phyloP scores from a whole-genome alignment of 176 grass and related monocot species.

The Phyllostachys edulis region DNA sequence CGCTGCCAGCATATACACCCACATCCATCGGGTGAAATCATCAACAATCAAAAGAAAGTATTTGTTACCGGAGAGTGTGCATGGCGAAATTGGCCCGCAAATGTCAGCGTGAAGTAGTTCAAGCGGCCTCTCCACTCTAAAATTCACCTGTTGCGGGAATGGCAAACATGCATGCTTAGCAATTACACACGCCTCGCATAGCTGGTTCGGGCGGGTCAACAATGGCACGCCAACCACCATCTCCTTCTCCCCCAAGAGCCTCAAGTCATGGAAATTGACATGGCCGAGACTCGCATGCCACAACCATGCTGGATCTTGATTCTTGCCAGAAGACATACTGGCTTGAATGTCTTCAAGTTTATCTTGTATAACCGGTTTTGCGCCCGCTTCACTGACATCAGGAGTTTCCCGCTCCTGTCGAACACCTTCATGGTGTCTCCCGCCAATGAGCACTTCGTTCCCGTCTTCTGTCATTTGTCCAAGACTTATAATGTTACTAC shows the following conservation, averaged over 20 bases:
- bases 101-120: neutral
- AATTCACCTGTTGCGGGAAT: fast-evolving
- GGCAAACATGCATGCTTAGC: neutral
- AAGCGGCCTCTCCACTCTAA: neutral
- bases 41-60: neutral
- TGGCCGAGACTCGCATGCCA: neutral
- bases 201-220: fast-evolving
- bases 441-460: too few relatives aligned
- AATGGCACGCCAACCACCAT: neutral
- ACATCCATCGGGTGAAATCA: neutral
- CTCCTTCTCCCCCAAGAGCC: neutral
- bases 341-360: too few relatives aligned
- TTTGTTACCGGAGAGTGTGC: neutral
- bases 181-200: neutral
- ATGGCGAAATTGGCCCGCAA: neutral
- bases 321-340: too few relatives aligned
- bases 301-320: too few relatives aligned
- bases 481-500: too few relatives aligned
- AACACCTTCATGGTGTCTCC: too few relatives aligned
- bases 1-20: fast-evolving
- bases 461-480: too few relatives aligned
- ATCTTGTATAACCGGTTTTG: too few relatives aligned
- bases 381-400: too few relatives aligned
- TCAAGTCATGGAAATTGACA: neutral
- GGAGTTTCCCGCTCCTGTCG: too few relatives aligned